Evolutionary conservation across 1,284 basidiomycete species (phyloP).

Genomic region (Mycena citricolor): DNA sequence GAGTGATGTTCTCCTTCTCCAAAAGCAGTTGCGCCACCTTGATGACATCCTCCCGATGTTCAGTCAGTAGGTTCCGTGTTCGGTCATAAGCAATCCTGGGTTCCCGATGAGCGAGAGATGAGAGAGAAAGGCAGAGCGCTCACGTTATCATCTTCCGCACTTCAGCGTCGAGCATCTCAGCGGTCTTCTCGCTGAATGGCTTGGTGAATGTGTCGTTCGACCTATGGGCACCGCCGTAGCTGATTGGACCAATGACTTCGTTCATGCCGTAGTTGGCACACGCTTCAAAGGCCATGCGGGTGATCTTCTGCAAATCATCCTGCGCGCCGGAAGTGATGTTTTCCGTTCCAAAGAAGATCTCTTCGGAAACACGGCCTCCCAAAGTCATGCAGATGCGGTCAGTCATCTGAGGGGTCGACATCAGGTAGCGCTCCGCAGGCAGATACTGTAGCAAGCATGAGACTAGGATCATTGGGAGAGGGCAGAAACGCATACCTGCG

Average conservation of each 20-base stretch:
- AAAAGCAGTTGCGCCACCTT: constrained; percentile 91
- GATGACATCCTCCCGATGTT: constrained; percentile 88
- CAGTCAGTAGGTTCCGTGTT: constrained; percentile 80
- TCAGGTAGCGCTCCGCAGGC: constrained; percentile 93
- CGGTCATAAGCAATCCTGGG: constrained; percentile 79
- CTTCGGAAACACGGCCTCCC: constrained; percentile 97
- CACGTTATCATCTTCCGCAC: constrained; percentile 95
- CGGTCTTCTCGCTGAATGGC: constrained; percentile 97
- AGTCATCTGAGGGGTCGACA: constrained; percentile 91
- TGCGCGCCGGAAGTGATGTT: constrained; percentile 98
- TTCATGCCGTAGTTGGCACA: constrained; percentile 98
- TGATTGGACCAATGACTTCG: constrained; percentile 90
- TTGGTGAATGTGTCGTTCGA: constrained; percentile 92
- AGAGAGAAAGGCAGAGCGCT: constrained; percentile 27
- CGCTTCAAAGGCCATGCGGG: constrained; percentile 95
- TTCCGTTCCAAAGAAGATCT: constrained; percentile 93
- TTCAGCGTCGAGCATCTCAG: constrained; percentile 87
- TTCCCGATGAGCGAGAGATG: constrained; percentile 1
- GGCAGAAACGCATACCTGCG: constrained; percentile 60
- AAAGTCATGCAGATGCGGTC: constrained; percentile 99
- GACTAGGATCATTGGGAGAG: constrained; percentile 10
- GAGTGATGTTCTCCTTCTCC: constrained; percentile 93
- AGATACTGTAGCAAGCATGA: constrained; percentile 63
- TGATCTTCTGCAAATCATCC: constrained; percentile 97
- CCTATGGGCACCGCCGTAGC: constrained; percentile 85